Evolutionary conservation across 345 rosid genomes (phyloP).

Genomic region (Sonneratia alba): DNA sequence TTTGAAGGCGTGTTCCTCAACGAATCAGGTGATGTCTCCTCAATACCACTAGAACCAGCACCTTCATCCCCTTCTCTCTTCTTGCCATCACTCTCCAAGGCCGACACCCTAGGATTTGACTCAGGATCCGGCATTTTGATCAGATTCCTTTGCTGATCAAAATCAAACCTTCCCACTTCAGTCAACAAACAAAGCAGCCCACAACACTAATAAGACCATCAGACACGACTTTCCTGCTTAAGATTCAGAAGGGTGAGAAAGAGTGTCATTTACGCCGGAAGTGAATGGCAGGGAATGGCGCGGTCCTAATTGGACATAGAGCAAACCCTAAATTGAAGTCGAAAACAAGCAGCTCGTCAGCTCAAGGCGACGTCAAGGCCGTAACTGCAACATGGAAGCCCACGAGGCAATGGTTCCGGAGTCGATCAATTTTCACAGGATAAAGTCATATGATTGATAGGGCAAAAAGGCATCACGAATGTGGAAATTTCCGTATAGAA

Average conservation of each 20-base stretch:
- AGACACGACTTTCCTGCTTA: not conserved
- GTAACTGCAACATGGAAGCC: not conserved
- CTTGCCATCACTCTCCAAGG: not conserved
- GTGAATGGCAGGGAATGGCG: not conserved
- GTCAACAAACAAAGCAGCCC: not conserved
- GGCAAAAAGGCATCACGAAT: not conserved
- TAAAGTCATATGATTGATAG: not conserved
- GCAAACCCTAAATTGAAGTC: not conserved
- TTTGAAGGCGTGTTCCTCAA: constrained; percentile 87
- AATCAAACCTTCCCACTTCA: not conserved
- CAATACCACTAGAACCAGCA: constrained; percentile 17
- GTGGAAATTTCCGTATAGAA: not conserved
- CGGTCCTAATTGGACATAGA: not conserved
- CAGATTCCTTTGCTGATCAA: not conserved
- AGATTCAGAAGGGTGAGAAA: not conserved
- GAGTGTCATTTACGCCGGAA: not conserved
- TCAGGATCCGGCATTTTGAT: not conserved
- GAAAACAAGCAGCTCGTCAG: not conserved
- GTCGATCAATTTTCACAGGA: not conserved
- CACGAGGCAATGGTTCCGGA: not conserved
- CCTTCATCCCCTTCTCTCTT: constrained; percentile 7
- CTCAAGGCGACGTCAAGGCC: not conserved
- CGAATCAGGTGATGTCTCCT: constrained; percentile 54
- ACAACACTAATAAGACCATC: not conserved
- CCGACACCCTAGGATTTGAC: not conserved